These are phyloP conservation scores for Brassica incana DNA, from an alignment of 345 rosid species.

Conservation along the genomic window DNA sequence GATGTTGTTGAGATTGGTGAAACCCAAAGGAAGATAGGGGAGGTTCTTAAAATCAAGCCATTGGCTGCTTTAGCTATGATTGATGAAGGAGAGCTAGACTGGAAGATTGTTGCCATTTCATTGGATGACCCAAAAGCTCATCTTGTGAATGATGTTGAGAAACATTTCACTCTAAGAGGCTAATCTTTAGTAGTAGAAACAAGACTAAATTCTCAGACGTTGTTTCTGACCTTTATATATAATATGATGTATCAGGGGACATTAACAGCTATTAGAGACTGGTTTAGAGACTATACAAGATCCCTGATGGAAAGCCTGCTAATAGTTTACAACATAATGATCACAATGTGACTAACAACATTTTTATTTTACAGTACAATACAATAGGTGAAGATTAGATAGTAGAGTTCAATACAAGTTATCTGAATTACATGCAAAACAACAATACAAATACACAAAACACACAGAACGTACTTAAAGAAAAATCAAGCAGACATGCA, in stretches of 20 bases:
- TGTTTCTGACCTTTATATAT: not conserved
- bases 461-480: not conserved
- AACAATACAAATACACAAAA: not conserved
- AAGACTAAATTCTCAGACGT: not conserved
- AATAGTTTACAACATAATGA: conserved; percentile 40
- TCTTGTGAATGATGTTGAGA: conserved; percentile 82
- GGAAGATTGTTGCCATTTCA: conserved; percentile 56
- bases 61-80: conserved; percentile 38
- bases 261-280: conserved; percentile 74
- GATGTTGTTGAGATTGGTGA: conserved; percentile 97
- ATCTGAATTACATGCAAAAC: not conserved
- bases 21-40: conserved; percentile 62
- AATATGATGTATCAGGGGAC: conserved; percentile 62
- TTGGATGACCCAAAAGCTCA: conserved; percentile 93
- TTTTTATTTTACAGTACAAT: not conserved
- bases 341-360: conserved; percentile 1
- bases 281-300: conserved; percentile 98
- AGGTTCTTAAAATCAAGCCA: conserved; percentile 79
- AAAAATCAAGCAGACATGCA: conserved; percentile 54
- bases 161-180: conserved; percentile 75
- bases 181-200: conserved; percentile 20
- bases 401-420: not conserved
- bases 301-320: conserved; percentile 96
- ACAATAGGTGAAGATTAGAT: not conserved
- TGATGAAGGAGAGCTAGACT: too few relatives aligned